These are phyloP conservation scores for Dalbergia cochinchinensis DNA, from an alignment of 306 rosid species.

Conservation along the genomic window DNA sequence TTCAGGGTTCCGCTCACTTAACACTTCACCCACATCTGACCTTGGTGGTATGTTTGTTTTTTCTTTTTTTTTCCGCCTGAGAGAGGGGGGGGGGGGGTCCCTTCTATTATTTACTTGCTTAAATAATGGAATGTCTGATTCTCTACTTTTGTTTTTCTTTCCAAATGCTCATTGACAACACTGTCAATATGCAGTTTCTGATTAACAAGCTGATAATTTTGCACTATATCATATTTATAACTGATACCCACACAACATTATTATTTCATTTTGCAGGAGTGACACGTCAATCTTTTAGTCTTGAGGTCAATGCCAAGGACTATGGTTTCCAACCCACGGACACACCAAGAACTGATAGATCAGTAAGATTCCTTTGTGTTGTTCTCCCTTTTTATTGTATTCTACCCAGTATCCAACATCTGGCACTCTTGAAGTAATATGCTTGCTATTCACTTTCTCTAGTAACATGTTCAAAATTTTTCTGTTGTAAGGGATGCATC, in stretches of 20 bases:
- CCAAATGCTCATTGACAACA: conserved; percentile 1
- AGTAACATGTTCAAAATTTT: conserved; percentile 19
- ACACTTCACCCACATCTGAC: conserved; percentile 61
- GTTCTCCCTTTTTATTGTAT: not conserved
- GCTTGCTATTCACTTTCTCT: conserved; percentile 21
- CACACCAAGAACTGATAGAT: conserved; percentile 98
- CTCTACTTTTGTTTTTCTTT: conserved; percentile 13
- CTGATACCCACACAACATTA: conserved; percentile 32
- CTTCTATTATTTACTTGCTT: conserved; percentile 26
- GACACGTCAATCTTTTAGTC: conserved; percentile 78
- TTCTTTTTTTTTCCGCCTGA: conserved; percentile 18
- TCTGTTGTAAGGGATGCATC: not conserved
- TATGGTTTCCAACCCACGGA: conserved; percentile 89
- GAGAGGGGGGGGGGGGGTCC: no score
- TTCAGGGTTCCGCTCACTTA: conserved; percentile 79
- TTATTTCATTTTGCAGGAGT: conserved; percentile 71
- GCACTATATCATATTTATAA: conserved; percentile 12
- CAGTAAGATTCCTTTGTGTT: conserved; percentile 57
- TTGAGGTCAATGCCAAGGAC: conserved; percentile 87
- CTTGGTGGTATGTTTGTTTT: conserved; percentile 66
- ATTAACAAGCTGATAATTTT: conserved; percentile 37
- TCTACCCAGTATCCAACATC: conserved; percentile 40
- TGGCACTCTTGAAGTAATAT: conserved; percentile 28
- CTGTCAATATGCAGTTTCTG: conserved; percentile 22
- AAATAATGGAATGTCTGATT: not conserved